Conservation (phyloP, 768 basidiomycete species). For the Leccinum variicolor region DNA sequence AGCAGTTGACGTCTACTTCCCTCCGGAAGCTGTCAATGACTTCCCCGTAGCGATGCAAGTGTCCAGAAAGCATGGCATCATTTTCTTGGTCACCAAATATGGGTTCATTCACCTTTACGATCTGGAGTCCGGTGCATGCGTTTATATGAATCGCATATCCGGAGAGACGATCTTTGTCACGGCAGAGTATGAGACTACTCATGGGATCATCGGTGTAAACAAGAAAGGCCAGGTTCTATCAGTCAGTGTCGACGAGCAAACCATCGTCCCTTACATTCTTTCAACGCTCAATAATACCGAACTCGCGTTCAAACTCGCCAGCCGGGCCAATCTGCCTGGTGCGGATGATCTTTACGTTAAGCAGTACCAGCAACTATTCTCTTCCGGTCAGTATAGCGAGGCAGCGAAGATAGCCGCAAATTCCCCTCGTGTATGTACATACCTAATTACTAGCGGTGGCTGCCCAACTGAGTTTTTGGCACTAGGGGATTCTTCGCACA, state of each 20-base stretch:
- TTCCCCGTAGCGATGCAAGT: conserved; percentile 99
- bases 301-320: conserved; percentile 96
- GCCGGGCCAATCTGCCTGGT: conserved; percentile 92
- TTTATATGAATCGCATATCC: conserved; percentile 99
- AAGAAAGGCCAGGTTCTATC: conserved; percentile 98
- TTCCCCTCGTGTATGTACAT: conserved; percentile 75
- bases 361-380: conserved; percentile 91
- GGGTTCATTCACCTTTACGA: conserved; percentile 99
- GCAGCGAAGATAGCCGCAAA: conserved; percentile 98
- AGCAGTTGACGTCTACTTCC: conserved; percentile 98
- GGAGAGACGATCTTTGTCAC: conserved; percentile 99
- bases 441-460: background rate
- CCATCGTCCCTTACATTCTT: conserved; percentile 92
- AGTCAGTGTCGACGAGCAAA: conserved; percentile 95
- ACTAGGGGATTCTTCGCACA: conserved; percentile 89
- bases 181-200: conserved; percentile 88
- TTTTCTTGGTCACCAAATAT: conserved; percentile 97
- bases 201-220: conserved; percentile 99
- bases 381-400: conserved; percentile 83
- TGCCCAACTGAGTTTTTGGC: conserved; percentile 3
- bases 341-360: conserved; percentile 95
- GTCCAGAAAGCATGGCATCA: conserved; percentile 92
- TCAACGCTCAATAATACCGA: conserved; percentile 94
- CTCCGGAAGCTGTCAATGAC: conserved; percentile 95
- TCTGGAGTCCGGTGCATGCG: conserved; percentile 92